Evolutionary conservation across 257 asterid genomes (phyloP).

Genomic region (Solanum okadae): DNA sequence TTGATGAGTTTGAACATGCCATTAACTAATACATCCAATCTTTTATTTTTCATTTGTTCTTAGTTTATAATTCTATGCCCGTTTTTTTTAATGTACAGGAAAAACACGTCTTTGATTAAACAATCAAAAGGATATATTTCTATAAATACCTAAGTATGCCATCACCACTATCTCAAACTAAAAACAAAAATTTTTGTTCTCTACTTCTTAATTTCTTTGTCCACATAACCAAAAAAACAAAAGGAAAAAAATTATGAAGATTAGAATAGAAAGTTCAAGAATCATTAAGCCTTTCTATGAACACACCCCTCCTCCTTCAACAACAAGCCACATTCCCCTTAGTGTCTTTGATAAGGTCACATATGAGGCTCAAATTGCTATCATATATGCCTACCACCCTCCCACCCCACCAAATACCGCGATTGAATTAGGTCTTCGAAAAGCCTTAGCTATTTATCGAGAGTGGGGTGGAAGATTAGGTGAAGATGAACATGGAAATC

Average conservation of each 20-base stretch:
- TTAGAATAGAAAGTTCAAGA: constrained; percentile 46
- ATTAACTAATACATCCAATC: background rate
- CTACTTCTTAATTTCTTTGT: background rate
- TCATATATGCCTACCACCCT: constrained; percentile 61
- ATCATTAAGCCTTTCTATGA: constrained; percentile 50
- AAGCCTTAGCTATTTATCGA: constrained; percentile 42
- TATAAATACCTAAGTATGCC: background rate
- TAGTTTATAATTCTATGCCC: background rate
- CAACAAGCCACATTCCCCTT: constrained; percentile 22
- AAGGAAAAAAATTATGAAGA: constrained; percentile 25
- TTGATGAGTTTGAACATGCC: background rate
- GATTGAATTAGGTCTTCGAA: constrained; percentile 47
- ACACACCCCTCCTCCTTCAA: constrained; percentile 26
- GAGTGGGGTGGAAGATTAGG: constrained; percentile 75
- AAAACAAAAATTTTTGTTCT: background rate
- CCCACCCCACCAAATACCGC: constrained; percentile 44
- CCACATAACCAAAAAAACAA: background rate
- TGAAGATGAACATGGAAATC: constrained; percentile 22
- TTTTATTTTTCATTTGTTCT: background rate
- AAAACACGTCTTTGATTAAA: background rate
- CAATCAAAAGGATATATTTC: background rate
- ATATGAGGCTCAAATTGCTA: constrained; percentile 50
- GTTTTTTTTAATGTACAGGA: background rate
- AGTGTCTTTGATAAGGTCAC: constrained; percentile 67
- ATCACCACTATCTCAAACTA: background rate